Percentiles rank a stretch among this genome's conserved stretches.
phyloP scores from a whole-genome alignment of 495 filamentous ascomycete species.

The Aspergillus cavernicola region DNA sequence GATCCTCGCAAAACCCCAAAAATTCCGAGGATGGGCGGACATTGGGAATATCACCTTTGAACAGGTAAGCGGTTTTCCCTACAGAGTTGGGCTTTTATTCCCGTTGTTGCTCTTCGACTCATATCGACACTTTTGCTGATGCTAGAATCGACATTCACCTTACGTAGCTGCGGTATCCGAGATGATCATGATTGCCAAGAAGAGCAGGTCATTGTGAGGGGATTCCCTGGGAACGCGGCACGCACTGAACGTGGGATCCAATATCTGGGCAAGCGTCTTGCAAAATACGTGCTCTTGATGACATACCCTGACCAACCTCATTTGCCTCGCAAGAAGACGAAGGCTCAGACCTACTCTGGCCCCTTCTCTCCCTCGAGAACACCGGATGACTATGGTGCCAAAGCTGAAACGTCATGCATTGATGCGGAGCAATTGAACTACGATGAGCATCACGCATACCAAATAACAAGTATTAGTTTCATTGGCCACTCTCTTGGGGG shows the following conservation, averaged over 20 bases:
- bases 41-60: not conserved
- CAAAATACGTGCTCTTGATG: slow-evolving; percentile 83
- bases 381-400: slow-evolving; percentile 9
- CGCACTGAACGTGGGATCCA: slow-evolving; percentile 94
- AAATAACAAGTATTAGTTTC: slow-evolving; percentile 93
- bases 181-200: slow-evolving; percentile 55
- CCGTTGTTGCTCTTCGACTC: no score
- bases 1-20: slow-evolving; percentile 46
- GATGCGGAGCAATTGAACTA: slow-evolving; percentile 13
- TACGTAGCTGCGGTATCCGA: slow-evolving; percentile 21
- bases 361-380: slow-evolving; percentile 30
- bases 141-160: no score
- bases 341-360: slow-evolving; percentile 33
- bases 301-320: slow-evolving; percentile 91
- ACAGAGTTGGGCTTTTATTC: no score
- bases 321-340: slow-evolving; percentile 61
- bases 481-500: slow-evolving; percentile 92
- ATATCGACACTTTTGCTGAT: not conserved
- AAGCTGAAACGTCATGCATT: slow-evolving; percentile 3
- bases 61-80: not conserved
- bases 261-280: slow-evolving; percentile 90
- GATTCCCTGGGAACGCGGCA: slow-evolving; percentile 84
- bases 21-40: not conserved
- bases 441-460: slow-evolving; percentile 60
- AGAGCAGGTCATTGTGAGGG: slow-evolving; percentile 90